Conservation (phyloP, 2,329 filamentous ascomycete species). For the Hymenoscyphus fructigenus region DNA sequence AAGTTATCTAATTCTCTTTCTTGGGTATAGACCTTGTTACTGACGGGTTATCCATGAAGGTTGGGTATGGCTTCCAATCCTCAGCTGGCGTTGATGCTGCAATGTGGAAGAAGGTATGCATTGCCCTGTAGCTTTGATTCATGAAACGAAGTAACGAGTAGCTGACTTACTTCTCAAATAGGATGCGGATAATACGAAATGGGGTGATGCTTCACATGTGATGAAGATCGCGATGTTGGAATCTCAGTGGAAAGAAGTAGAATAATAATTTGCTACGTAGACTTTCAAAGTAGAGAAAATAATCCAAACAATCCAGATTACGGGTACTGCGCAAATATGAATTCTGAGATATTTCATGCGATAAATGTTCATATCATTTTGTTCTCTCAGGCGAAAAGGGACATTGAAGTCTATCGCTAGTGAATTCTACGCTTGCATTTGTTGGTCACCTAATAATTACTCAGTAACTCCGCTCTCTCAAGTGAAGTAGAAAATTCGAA, state of each 20-base stretch:
- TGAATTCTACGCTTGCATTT: not conserved
- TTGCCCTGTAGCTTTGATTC: not conserved
- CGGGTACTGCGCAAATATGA: no score
- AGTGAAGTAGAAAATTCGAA: not conserved
- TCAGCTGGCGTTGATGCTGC: constrained; percentile 7
- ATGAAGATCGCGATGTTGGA: constrained; percentile 7
- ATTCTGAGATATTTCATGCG: no score
- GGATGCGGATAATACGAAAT: constrained; percentile 8
- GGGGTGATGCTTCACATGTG: constrained; percentile 1
- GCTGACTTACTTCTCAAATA: not conserved
- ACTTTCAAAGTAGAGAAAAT: no score
- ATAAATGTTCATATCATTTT: no score
- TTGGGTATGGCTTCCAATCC: constrained; percentile 6
- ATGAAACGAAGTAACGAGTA: not conserved
- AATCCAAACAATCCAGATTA: no score
- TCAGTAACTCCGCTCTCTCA: not conserved
- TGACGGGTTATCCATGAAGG: not conserved
- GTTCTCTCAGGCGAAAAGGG: no score
- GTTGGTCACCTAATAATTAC: not conserved
- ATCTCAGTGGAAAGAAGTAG: constrained; percentile 8
- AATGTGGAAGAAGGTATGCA: constrained; percentile 7
- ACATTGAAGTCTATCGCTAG: no score
- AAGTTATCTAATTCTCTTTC: not conserved
- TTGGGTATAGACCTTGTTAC: not conserved
- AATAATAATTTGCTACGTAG: not conserved